Evolutionary conservation across 768 basidiomycete species (phyloP).

Genomic region (Clavaria fumosa): DNA sequence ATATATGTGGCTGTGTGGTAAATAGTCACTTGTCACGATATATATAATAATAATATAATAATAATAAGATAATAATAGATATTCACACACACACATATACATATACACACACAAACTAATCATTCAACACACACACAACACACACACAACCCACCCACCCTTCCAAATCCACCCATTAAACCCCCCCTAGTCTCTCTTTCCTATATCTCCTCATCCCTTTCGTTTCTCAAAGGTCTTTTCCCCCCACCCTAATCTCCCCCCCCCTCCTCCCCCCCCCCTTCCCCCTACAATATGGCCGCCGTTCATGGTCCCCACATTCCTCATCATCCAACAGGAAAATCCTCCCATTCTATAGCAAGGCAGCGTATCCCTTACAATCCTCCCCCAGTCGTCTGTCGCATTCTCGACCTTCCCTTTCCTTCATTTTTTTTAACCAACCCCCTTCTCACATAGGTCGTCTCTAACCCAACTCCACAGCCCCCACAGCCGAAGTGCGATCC

Average conservation of each 20-base stretch:
- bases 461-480: conserved; percentile 11
- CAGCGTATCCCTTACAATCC: no score
- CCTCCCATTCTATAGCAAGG: conserved; percentile 1
- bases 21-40: no score
- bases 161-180: no score
- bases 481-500: conserved; percentile 28
- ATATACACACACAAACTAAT: no score
- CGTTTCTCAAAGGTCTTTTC: background rate
- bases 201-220: no score
- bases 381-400: background rate
- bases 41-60: no score
- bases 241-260: background rate
- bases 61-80: no score
- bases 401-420: conserved; percentile 1
- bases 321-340: conserved; percentile 4
- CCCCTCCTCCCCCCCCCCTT: background rate
- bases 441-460: background rate
- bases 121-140: no score
- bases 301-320: conserved; percentile 8
- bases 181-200: background rate
- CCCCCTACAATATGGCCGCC: conserved; percentile 7
- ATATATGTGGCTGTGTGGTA: no score
- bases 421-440: conserved; percentile 1
- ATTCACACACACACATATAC: no score
- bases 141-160: no score